Evolutionary conservation across 805 yeast genomes (phyloP), one percentile per base, ranked within the genome.

Genomic region (Wickerhamiella domercqiae): DNA sequence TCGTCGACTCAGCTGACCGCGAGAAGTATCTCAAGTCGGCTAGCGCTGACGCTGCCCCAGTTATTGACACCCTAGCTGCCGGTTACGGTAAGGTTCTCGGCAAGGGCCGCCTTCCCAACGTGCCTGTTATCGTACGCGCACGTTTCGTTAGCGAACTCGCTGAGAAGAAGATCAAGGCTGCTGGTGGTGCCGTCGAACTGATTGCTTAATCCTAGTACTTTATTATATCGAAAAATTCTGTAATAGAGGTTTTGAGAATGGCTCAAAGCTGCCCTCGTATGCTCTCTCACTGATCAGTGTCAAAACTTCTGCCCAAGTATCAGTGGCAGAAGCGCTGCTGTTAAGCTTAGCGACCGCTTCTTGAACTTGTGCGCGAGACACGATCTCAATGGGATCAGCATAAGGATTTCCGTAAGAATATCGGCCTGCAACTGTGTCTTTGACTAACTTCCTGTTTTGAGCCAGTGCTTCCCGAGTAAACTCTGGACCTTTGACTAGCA

Each of bases 1-100:
- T 90, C 63, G 78, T 90, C 61, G 90, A 86, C 59, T 78, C 73
- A 61, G 93, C 80, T 61, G 75, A 81, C 75, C 84, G 90, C 69
- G 97, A 87, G 59, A 81, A 80, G 67, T 79, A 79, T 78, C 71
- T 90, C 60, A 70, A 82, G 62, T 67, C 80, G 48, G 68, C 96
- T 51, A 71, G 87, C 52, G 65, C 81, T 56, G 72, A 84, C 55
- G 75, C 93, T 67, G 98, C 97, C 60, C 94, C 96, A 67, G 96
- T 90, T 64, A 90, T 90, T 62, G 98, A 90, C 75, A 87, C 97
- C 60, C 77, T 90, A 69, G 97, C 97, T 64, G 78, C 78, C 68
- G 99, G 99, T 69, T 90, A 80, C 93, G 97, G 96, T 71, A 90
- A 90, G 76, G 95, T 90, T 62, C 81, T 90, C 63, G 99, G 96